Evolutionary conservation across 768 basidiomycete species (phyloP).

Genomic region (Pleurotus platypus): DNA sequence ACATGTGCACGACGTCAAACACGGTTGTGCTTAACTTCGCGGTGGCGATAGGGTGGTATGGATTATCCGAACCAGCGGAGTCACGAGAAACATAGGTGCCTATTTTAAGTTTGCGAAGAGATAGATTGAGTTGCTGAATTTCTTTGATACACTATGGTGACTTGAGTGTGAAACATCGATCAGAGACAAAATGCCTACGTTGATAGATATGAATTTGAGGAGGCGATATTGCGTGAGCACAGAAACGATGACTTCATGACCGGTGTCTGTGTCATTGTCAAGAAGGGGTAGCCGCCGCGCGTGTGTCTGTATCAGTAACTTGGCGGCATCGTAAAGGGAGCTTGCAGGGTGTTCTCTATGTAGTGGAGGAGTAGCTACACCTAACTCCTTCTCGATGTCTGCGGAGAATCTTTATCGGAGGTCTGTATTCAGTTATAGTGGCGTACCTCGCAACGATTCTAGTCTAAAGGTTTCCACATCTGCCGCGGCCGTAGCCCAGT

Average conservation of each 20-base stretch:
- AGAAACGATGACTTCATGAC: conserved; percentile 92
- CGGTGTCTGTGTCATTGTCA: conserved; percentile 89
- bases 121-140: conserved; percentile 73
- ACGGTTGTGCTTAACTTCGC: conserved; percentile 90
- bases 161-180: conserved; percentile 8
- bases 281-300: conserved; percentile 92
- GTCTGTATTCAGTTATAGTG: conserved; percentile 1
- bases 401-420: conserved; percentile 11
- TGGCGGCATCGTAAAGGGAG: conserved; percentile 87
- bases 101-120: conserved; percentile 84
- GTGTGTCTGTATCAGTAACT: conserved; percentile 89
- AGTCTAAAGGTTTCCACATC: conserved; percentile 93
- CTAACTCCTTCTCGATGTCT: conserved; percentile 94
- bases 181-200: conserved; percentile 48
- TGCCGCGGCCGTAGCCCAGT: conserved; percentile 78
- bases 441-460: conserved; percentile 81
- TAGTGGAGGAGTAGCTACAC: conserved; percentile 89
- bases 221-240: conserved; percentile 97
- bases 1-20: conserved; percentile 98
- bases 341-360: conserved; percentile 84
- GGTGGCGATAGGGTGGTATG: conserved; percentile 88
- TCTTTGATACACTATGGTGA: conserved; percentile 74
- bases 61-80: conserved; percentile 47
- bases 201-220: conserved; percentile 97
- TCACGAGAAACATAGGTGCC: conserved; percentile 84